Evolutionary conservation across 345 rosid genomes (phyloP).

Genomic region (Linum lewisii): DNA sequence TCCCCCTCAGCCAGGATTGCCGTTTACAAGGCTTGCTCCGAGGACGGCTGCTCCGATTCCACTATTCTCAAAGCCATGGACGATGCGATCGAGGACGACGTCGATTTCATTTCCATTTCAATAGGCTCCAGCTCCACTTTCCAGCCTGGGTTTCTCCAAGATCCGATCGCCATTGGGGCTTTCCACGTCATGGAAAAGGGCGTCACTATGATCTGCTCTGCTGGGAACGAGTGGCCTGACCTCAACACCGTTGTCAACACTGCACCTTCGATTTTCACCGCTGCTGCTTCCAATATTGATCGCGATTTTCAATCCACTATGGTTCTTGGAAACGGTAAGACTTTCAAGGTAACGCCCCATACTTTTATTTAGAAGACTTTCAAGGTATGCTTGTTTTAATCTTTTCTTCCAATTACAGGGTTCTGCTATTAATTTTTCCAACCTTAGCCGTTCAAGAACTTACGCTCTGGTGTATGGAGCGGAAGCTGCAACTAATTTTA

Average conservation of each 20-base stretch:
- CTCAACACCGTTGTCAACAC: constrained; percentile 42
- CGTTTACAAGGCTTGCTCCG: too few species aligned
- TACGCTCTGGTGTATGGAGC: constrained; percentile 53
- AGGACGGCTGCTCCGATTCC: constrained; percentile 56
- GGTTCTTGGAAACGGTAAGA: constrained; percentile 38
- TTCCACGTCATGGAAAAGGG: constrained; percentile 55
- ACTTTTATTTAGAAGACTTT: too few species aligned
- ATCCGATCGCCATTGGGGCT: constrained; percentile 65
- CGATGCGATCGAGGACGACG: constrained; percentile 62
- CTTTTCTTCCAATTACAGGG: constrained; percentile 31
- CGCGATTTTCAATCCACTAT: constrained; percentile 46
- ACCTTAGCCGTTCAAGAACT: constrained; percentile 33
- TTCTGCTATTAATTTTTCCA: constrained; percentile 51
- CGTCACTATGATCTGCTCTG: constrained; percentile 49
- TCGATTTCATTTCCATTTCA: constrained; percentile 65
- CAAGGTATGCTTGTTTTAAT: too few species aligned
- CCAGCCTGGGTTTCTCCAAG: constrained; percentile 37
- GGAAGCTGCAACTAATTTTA: constrained; percentile 40
- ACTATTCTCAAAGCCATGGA: constrained; percentile 55
- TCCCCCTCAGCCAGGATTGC: constrained; percentile 44
- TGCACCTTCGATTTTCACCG: constrained; percentile 67
- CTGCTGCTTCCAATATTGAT: constrained; percentile 53
- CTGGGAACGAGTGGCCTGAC: constrained; percentile 59
- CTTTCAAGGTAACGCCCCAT: constrained; percentile 22
- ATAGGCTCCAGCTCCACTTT: constrained; percentile 37